These are phyloP conservation scores for Acanthamoeba polyphaga DNA, from an alignment of 208 protist species.

Conservation along the genomic window DNA sequence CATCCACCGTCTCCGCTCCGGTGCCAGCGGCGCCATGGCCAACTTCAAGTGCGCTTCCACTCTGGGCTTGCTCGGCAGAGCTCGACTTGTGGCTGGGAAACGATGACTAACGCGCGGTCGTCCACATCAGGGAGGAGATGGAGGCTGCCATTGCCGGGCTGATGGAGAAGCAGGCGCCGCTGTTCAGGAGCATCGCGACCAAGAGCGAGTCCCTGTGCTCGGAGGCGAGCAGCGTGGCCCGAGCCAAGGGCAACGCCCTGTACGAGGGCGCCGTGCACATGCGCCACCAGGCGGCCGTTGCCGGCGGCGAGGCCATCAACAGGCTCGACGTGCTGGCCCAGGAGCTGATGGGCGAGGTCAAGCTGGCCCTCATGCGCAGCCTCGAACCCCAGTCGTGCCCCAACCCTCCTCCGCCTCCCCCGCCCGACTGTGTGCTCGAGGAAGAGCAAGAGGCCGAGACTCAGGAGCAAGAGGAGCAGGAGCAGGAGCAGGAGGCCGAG, in stretches of 20 bases:
- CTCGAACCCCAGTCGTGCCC: background rate
- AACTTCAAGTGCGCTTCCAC: conserved; percentile 16
- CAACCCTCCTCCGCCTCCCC: background rate
- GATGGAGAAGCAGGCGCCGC: background rate
- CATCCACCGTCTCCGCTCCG: background rate
- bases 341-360: conserved; percentile 25
- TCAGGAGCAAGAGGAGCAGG: background rate
- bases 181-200: conserved; percentile 14
- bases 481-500: background rate
- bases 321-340: conserved; percentile 32
- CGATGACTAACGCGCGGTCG: background rate
- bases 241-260: conserved; percentile 15
- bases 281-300: background rate
- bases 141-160: conserved; percentile 21
- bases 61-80: background rate
- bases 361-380: conserved; percentile 31
- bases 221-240: background rate
- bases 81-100: background rate
- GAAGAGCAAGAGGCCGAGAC: background rate
- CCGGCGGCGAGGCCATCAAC: background rate
- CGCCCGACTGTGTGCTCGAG: background rate
- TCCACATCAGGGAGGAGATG: conserved; percentile 27
- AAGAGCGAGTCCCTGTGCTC: conserved; percentile 32
- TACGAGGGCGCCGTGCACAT: conserved; percentile 21
- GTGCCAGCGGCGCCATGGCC: conserved; percentile 1